Evolutionary conservation across 2,329 filamentous ascomycete genomes (phyloP).

Genomic region (Colletotrichum ledebouriae): DNA sequence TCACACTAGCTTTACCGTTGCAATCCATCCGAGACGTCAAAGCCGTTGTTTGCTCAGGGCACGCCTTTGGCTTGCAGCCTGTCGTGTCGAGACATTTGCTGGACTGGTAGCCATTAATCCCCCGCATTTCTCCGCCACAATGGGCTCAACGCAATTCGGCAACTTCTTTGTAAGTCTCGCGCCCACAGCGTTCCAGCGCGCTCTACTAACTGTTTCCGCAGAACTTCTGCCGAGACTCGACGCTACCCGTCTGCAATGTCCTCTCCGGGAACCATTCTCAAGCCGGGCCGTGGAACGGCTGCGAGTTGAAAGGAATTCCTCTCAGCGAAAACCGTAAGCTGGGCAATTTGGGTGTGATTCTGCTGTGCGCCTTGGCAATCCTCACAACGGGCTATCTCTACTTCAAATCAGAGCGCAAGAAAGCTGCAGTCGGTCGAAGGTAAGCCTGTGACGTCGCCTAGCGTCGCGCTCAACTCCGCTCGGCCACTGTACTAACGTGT

Average conservation of each 20-base stretch:
- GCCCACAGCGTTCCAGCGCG: conserved; percentile 35
- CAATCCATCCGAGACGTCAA: conserved; percentile 8
- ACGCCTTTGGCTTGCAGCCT: background rate
- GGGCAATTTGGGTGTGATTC: conserved; percentile 92
- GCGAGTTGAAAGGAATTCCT: conserved; percentile 80
- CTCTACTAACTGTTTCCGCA: conserved; percentile 52
- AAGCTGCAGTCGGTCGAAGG: conserved; percentile 94
- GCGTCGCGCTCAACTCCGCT: background rate
- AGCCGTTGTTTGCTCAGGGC: conserved; percentile 9
- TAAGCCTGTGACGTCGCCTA: conserved; percentile 55
- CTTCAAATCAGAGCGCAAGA: conserved; percentile 87
- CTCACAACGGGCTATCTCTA: conserved; percentile 75
- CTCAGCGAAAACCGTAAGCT: conserved; percentile 76
- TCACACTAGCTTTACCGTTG: conserved; percentile 5
- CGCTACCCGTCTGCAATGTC: conserved; percentile 87
- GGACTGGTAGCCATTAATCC: background rate
- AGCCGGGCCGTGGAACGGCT: conserved; percentile 74
- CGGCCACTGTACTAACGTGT: conserved; percentile 45
- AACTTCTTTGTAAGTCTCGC: conserved; percentile 67
- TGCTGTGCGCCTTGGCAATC: conserved; percentile 85
- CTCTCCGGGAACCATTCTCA: conserved; percentile 73
- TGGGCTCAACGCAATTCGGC: conserved; percentile 73
- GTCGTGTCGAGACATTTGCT: background rate
- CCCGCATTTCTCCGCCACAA: conserved; percentile 50
- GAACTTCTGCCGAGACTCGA: conserved; percentile 88